These are phyloP conservation scores for Trichoderma gamsii DNA, from an alignment of 495 filamentous ascomycete species.

Conservation along the genomic window DNA sequence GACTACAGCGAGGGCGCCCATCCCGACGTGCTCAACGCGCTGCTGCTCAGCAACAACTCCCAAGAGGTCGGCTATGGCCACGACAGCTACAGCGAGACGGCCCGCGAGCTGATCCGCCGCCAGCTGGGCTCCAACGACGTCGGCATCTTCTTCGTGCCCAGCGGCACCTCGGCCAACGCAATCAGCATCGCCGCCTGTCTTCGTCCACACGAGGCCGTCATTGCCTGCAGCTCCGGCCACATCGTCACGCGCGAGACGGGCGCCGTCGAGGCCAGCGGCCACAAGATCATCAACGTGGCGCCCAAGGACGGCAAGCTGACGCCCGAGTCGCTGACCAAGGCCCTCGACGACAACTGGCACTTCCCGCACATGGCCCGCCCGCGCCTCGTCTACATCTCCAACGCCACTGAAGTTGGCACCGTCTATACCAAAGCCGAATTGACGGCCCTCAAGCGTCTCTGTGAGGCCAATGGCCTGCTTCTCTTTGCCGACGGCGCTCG, in stretches of 20 bases:
- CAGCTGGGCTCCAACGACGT: slow-evolving; percentile 14
- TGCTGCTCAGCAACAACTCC: slow-evolving; percentile 15
- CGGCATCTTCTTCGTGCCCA: slow-evolving; percentile 17
- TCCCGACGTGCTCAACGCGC: slow-evolving; percentile 13
- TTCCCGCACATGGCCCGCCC: slow-evolving; percentile 16
- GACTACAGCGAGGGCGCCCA: slow-evolving; percentile 17
- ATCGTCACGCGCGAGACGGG: slow-evolving; percentile 15
- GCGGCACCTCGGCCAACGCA: slow-evolving; percentile 16
- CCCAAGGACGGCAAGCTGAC: slow-evolving; percentile 14
- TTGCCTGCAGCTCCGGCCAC: slow-evolving; percentile 16
- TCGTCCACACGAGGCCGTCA: slow-evolving; percentile 15
- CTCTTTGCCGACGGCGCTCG: slow-evolving; percentile 16
- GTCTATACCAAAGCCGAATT: slow-evolving; percentile 15
- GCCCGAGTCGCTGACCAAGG: background rate
- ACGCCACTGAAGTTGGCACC: slow-evolving; percentile 16
- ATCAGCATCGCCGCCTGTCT: slow-evolving; percentile 17
- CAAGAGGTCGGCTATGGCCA: slow-evolving; percentile 14
- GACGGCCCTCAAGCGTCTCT: slow-evolving; percentile 2
- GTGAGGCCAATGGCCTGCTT: slow-evolving; percentile 10
- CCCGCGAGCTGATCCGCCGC: slow-evolving; percentile 14
- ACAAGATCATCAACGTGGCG: slow-evolving; percentile 18
- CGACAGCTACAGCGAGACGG: slow-evolving; percentile 15
- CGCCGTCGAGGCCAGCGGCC: slow-evolving; percentile 16
- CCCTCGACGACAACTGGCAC: slow-evolving; percentile 17
- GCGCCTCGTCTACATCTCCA: slow-evolving; percentile 17